Evolutionary conservation across 164 flowering plant genomes (phyloP), one percentile per base, ranked within the genome.

Genomic region (Annona squamosa): DNA sequence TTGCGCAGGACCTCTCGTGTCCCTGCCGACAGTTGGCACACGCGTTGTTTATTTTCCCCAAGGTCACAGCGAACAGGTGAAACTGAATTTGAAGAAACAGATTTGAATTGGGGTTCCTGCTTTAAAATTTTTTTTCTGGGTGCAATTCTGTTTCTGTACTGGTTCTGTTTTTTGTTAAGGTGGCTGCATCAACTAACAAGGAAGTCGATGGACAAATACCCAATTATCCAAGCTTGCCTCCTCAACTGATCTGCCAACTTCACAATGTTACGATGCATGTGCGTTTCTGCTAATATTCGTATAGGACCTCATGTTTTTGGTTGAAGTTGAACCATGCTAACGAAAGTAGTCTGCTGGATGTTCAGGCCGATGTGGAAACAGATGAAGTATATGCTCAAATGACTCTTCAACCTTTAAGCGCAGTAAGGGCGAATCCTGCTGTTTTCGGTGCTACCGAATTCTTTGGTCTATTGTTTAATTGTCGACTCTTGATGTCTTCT

Each of bases 241-340:
- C 97, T n/a, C 97, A 91, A 77, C 73, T 90, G 76, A 87, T 88
- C 75, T 89, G 97, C 73, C 97, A 91, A 71, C 90, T 91, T 61
- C 97, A 91, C 79, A 85, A 91, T 84, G 88, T 90, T 72, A 88
- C 97, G 47, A 91, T 91, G 97, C 97, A 91, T 87, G 97, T 91
- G 77, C 71, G 91, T 82, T 3, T 78, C 65, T 68, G 4, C 17
- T 70, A 70, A 6, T 46, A 7, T 37, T n/a, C 56, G 37, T 48
- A 61, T 67, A 37, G 46, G 12, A 13, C 61, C 16, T 4, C n/a
- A 63, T 64, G 45, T 64, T 69, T 76, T 70, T 46, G 37, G 4
- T 10, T 56, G 45, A 52, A 46, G 17, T 65, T 2, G 12, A 74
- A 43, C 66, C 63, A 48, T 26, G 48, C 4, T 66, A 67, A 43